Evolutionary conservation across 1,284 basidiomycete genomes (phyloP).

Genomic region (Anthracocystis panici-leucophaei): DNA sequence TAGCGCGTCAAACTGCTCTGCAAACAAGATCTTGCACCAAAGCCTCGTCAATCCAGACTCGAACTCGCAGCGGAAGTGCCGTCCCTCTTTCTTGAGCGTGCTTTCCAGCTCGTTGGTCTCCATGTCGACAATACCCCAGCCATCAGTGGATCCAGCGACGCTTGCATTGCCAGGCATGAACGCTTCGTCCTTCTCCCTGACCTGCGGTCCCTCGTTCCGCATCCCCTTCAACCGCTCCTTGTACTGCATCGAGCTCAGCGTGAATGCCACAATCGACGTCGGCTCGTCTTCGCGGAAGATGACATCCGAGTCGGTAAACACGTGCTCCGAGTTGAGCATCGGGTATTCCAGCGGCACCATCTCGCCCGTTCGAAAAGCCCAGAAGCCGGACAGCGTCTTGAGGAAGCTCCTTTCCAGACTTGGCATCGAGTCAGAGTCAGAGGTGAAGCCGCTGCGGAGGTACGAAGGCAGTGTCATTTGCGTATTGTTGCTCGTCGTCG

Average conservation of each 20-base stretch:
- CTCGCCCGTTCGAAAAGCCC: slow-evolving; percentile 72
- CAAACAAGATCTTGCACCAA: slow-evolving; percentile 90
- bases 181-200: slow-evolving; percentile 42
- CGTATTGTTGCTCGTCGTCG: slow-evolving; percentile 36
- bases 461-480: slow-evolving; percentile 48
- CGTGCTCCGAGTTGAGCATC: slow-evolving; percentile 71
- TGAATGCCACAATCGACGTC: slow-evolving; percentile 95
- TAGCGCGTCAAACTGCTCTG: slow-evolving; percentile 95
- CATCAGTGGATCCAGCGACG: slow-evolving; percentile 30
- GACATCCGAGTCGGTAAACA: slow-evolving; percentile 88
- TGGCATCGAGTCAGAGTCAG: slow-evolving; percentile 53
- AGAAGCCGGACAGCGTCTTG: slow-evolving; percentile 84
- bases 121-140: slow-evolving; percentile 47
- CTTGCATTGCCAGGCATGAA: slow-evolving; percentile 76
- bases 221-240: slow-evolving; percentile 60
- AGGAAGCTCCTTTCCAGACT: slow-evolving; percentile 72
- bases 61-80: slow-evolving; percentile 68
- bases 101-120: slow-evolving; percentile 52
- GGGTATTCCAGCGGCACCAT: slow-evolving; percentile 74
- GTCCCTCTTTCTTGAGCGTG: slow-evolving; percentile 60
- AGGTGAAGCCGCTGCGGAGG: slow-evolving; percentile 42
- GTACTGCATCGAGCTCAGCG: slow-evolving; percentile 89
- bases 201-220: slow-evolving; percentile 36
- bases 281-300: slow-evolving; percentile 98
- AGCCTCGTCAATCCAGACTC: slow-evolving; percentile 84